These are phyloP conservation scores for Auxenochlorella pyrenoidosa DNA, from an alignment of 139 green algal genomes.

Conservation along the genomic window DNA sequence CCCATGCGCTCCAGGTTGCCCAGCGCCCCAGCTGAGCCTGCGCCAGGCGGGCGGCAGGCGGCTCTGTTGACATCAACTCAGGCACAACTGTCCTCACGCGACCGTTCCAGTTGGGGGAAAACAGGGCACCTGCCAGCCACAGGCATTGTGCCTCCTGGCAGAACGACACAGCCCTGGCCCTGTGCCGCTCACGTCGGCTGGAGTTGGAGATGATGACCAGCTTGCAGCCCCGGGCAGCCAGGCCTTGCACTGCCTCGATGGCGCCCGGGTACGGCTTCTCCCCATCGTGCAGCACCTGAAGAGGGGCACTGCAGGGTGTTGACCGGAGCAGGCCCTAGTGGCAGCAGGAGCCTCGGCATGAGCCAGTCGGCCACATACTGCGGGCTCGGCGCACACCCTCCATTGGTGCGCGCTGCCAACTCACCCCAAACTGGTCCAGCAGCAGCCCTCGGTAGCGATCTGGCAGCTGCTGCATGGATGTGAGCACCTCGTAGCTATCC, in stretches of 20 bases:
- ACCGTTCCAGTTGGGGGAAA: too few species aligned
- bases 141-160: too few species aligned
- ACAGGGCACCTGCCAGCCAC: too few species aligned
- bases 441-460: slow-evolving; percentile 51
- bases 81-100: too few species aligned
- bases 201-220: slow-evolving; percentile 90
- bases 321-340: background rate
- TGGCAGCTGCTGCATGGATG: slow-evolving; percentile 9
- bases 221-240: slow-evolving; percentile 54
- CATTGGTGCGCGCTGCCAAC: background rate
- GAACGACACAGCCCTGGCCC: too few species aligned
- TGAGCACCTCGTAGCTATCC: background rate
- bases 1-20: slow-evolving; percentile 83
- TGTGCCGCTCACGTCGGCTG: slow-evolving; percentile 51
- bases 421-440: slow-evolving; percentile 89
- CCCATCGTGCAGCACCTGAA: slow-evolving; percentile 85
- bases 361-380: background rate
- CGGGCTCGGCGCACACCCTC: background rate
- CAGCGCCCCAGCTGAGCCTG: slow-evolving; percentile 68
- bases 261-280: slow-evolving; percentile 73
- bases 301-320: too few species aligned
- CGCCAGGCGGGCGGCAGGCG: background rate
- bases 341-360: background rate
- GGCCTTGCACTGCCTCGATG: slow-evolving; percentile 65
- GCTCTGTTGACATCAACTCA: too few species aligned